phyloP scores from a whole-genome alignment of 228 moss, liverwort and hornwort species.

The Sphagnum magellanicum region DNA sequence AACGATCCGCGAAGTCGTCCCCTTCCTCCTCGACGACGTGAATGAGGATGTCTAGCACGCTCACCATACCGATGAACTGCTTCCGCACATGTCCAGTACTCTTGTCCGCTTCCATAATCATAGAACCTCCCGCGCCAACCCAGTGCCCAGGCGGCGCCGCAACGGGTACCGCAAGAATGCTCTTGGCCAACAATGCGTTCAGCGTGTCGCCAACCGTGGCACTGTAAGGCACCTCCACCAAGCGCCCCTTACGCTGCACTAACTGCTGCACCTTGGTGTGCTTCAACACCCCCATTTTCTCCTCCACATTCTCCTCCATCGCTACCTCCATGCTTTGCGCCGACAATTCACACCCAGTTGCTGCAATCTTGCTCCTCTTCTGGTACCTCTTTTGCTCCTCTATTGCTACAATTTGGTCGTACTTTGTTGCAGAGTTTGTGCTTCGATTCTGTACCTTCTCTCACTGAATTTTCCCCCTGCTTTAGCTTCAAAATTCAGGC shows the following conservation, averaged over 20 bases:
- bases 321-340: no score
- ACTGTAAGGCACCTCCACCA: slow-evolving; percentile 81
- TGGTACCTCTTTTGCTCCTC: no score
- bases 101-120: slow-evolving; percentile 82
- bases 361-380: no score
- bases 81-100: slow-evolving; percentile 68
- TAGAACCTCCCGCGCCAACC: slow-evolving; percentile 92
- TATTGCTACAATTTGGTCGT: no score
- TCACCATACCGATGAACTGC: slow-evolving; percentile 95
- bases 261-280: slow-evolving; percentile 47
- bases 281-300: slow-evolving; percentile 14
- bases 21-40: slow-evolving; percentile 57
- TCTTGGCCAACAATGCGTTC: slow-evolving; percentile 63
- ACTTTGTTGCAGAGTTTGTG: no score
- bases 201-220: slow-evolving; percentile 80
- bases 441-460: no score
- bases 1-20: slow-evolving; percentile 19
- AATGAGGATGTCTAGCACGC: slow-evolving; percentile 83
- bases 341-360: no score
- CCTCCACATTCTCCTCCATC: no score
- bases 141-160: slow-evolving; percentile 93
- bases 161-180: slow-evolving; percentile 79
- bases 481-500: no score
- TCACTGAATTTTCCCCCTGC: no score
- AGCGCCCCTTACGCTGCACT: slow-evolving; percentile 49